phyloP scores from a whole-genome alignment of 2,329 filamentous ascomycete species.

The Talaromyces sp. region DNA sequence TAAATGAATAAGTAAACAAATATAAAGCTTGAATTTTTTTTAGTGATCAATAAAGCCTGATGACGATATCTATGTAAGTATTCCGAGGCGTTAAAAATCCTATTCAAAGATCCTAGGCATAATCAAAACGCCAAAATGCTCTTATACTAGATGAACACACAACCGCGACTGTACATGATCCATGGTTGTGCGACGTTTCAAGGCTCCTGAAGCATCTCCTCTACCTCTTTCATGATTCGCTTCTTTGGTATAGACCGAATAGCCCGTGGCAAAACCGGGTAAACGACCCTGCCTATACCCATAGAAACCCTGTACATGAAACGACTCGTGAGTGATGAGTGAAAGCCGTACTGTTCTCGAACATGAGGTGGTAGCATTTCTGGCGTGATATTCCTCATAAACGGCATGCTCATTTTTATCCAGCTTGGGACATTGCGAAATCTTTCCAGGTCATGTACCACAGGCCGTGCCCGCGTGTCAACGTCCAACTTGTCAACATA shows the following conservation, averaged over 20 bases:
- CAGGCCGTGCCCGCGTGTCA: conserved; percentile 25
- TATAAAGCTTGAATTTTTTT: neutral
- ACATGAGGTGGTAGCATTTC: conserved; percentile 32
- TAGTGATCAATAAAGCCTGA: too few species aligned
- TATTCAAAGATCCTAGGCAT: neutral
- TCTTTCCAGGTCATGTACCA: conserved; percentile 27
- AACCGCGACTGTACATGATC: too few species aligned
- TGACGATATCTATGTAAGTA: neutral
- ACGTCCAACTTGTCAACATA: conserved; percentile 26
- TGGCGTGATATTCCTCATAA: conserved; percentile 28
- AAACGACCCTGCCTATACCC: conserved; percentile 29
- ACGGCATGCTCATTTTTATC: conserved; percentile 28
- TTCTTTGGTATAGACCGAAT: conserved; percentile 28
- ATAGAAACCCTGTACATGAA: conserved; percentile 28
- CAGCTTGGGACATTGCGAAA: conserved; percentile 26
- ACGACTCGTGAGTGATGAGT: conserved; percentile 24
- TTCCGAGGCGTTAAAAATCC: neutral
- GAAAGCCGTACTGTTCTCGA: conserved; percentile 31
- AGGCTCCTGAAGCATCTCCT: conserved; percentile 7
- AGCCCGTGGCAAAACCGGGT: conserved; percentile 29
- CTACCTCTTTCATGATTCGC: conserved; percentile 28
- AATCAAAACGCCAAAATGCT: neutral
- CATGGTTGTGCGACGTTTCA: neutral
- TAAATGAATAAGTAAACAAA: neutral
- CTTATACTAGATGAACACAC: too few species aligned